These are phyloP conservation scores for Arthroderma sp. DNA, from an alignment of 2,329 filamentous ascomycete species.

Conservation along the genomic window DNA sequence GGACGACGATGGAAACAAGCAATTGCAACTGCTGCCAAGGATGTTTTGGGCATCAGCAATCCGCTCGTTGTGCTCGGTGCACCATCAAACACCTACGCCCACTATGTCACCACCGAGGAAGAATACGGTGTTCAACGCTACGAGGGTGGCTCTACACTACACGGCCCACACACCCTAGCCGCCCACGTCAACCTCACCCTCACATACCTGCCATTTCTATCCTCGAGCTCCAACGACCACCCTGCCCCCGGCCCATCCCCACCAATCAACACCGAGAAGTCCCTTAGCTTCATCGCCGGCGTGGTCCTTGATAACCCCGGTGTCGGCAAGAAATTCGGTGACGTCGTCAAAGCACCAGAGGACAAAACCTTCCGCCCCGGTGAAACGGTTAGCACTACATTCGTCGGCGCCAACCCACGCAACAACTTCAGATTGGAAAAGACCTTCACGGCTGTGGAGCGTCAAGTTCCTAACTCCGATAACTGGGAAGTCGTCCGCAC, in stretches of 20 bases:
- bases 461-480: slow-evolving; percentile 34
- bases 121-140: slow-evolving; percentile 80
- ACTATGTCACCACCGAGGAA: slow-evolving; percentile 67
- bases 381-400: slow-evolving; percentile 52
- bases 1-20: slow-evolving; percentile 75
- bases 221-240: slow-evolving; percentile 34
- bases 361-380: slow-evolving; percentile 47
- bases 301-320: slow-evolving; percentile 64
- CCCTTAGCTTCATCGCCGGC: slow-evolving; percentile 65
- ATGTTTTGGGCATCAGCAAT: slow-evolving; percentile 38
- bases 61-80: slow-evolving; percentile 76
- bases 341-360: slow-evolving; percentile 45
- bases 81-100: slow-evolving; percentile 81
- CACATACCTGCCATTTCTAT: slow-evolving; percentile 56
- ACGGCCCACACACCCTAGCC: slow-evolving; percentile 67
- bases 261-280: slow-evolving; percentile 65
- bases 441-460: slow-evolving; percentile 69
- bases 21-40: slow-evolving; percentile 44
- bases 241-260: slow-evolving; percentile 49
- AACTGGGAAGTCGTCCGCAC: slow-evolving; percentile 56
- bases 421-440: slow-evolving; percentile 71
- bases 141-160: slow-evolving; percentile 87
- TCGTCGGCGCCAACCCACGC: slow-evolving; percentile 78
- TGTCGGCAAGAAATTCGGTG: slow-evolving; percentile 57
- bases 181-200: slow-evolving; percentile 81